Evolutionary conservation across 345 rosid species (phyloP), one percentile per base, ranked within the genome.

Genomic region (Lepidium africanum): DNA sequence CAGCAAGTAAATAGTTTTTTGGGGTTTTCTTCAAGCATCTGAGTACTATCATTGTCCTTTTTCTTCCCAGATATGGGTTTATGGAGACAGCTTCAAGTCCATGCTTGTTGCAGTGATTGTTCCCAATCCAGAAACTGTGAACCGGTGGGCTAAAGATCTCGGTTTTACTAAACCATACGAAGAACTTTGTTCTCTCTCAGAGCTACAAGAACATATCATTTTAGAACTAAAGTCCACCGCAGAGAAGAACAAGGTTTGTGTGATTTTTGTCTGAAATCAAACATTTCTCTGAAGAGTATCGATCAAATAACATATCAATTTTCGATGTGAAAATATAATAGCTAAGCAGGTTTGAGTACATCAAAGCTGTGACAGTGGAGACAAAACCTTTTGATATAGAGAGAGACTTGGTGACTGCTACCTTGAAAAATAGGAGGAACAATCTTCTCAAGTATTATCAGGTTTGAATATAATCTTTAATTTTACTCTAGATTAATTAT

Each of bases 351-450:
- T 89, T 92, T 56, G 98, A 92, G 71, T 67, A 42, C 49, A 76
- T 92, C 43, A 86, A 81, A 59, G 95, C 91, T 41, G 85, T 87
- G 68, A 70, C 81, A 7, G 57, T 89, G 73, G 98, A 89, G 36
- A 65, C 79, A 15, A 49, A 23, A 23, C 87, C 83, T 3, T 87
- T 89, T 5, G 93, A 92, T 73, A 78, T 89, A 80, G 96, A 85
- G 67, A 85, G 89, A 71, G 96, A 87, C 57, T 77, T 89, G 36
- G 91, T 92, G 69, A 92, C 98, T 25, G 91, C 98, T 14, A 92
- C 98, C 19, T 42, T 92, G 73, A 92, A 92, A 80, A 92, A 89
- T 81, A 78, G 77, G 58, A 87, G 98, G 59, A 87, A 84, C 78
- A 83, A 82, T 62, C 55, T 92, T 70, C 87, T 84, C 33, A 74